Evolutionary conservation across 2,329 filamentous ascomycete species (phyloP).

Genomic region (Neophaeococcomyces mojaviensis): DNA sequence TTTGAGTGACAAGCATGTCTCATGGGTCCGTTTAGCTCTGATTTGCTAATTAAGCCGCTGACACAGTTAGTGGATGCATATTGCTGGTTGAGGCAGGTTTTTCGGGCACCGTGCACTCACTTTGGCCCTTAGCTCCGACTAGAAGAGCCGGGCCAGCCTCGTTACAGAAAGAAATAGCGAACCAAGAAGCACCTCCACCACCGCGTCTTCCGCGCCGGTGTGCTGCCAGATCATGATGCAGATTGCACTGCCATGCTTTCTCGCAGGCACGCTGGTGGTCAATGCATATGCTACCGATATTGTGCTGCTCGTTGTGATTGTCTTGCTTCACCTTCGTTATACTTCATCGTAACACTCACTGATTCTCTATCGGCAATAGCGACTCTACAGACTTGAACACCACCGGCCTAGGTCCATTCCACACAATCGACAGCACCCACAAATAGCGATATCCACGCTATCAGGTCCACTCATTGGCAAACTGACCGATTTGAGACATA

Average conservation of each 20-base stretch:
- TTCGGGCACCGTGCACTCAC: not conserved
- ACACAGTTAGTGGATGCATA: not conserved
- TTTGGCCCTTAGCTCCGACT: not conserved
- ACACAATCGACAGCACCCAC: not conserved
- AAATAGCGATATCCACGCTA: not conserved
- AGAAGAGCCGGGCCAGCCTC: not conserved
- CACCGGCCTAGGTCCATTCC: not conserved
- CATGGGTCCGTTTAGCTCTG: not conserved
- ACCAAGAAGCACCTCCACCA: no score
- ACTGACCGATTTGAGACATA: not conserved
- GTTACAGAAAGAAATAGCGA: no score
- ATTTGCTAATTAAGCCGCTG: conserved; percentile 1
- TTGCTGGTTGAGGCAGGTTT: not conserved
- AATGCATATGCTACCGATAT: no score
- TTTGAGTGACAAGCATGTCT: no score
- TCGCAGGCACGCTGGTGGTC: no score
- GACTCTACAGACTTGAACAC: not conserved
- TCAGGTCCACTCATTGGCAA: not conserved
- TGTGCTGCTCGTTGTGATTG: no score
- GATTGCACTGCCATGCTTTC: no score
- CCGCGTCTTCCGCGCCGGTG: no score
- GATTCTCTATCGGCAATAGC: not conserved
- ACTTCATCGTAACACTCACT: no score
- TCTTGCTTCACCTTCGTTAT: no score
- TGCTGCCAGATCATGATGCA: no score